Evolutionary conservation across 2,329 filamentous ascomycete genomes (phyloP).

Genomic region (Colletotrichum tropicicola): DNA sequence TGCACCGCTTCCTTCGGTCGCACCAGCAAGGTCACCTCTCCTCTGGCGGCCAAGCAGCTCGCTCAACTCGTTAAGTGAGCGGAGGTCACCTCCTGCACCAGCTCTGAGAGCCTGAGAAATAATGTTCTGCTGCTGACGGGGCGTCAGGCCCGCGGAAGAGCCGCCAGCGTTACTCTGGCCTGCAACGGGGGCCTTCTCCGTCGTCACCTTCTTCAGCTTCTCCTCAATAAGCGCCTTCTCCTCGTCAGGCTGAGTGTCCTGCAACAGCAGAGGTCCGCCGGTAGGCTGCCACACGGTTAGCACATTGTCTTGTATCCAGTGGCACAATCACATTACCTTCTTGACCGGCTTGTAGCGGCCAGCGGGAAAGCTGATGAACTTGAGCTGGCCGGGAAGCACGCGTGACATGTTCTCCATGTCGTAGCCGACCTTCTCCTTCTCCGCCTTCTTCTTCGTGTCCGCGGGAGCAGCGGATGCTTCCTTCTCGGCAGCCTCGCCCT

Average conservation of each 20-base stretch:
- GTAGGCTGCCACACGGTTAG: slow-evolving; percentile 75
- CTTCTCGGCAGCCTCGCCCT: slow-evolving; percentile 56
- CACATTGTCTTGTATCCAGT: slow-evolving; percentile 38
- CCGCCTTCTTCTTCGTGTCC: slow-evolving; percentile 84
- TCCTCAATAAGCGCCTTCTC: slow-evolving; percentile 86
- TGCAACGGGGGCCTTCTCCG: slow-evolving; percentile 68
- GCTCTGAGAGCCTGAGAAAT: slow-evolving; percentile 37
- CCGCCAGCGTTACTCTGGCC: slow-evolving; percentile 43
- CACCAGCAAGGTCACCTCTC: slow-evolving; percentile 34
- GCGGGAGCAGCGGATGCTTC: slow-evolving; percentile 57
- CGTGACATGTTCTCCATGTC: slow-evolving; percentile 97
- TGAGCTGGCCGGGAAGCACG: slow-evolving; percentile 90
- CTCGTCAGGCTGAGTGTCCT: slow-evolving; percentile 83
- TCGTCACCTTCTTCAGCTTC: slow-evolving; percentile 84
- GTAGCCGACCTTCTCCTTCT: slow-evolving; percentile 97
- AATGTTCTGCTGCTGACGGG: slow-evolving; percentile 38
- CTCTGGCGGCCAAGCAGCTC: slow-evolving; percentile 47
- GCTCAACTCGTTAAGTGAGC: slow-evolving; percentile 51
- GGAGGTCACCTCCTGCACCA: slow-evolving; percentile 37
- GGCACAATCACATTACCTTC: slow-evolving; percentile 68
- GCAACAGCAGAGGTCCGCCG: slow-evolving; percentile 90
- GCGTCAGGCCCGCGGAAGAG: slow-evolving; percentile 41
- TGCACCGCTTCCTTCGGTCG: slow-evolving; percentile 66
- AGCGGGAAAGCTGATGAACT: slow-evolving; percentile 92
- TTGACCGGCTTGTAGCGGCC: slow-evolving; percentile 92